Evolutionary conservation across 2,329 filamentous ascomycete genomes (phyloP).

Genomic region (Calycina marina): DNA sequence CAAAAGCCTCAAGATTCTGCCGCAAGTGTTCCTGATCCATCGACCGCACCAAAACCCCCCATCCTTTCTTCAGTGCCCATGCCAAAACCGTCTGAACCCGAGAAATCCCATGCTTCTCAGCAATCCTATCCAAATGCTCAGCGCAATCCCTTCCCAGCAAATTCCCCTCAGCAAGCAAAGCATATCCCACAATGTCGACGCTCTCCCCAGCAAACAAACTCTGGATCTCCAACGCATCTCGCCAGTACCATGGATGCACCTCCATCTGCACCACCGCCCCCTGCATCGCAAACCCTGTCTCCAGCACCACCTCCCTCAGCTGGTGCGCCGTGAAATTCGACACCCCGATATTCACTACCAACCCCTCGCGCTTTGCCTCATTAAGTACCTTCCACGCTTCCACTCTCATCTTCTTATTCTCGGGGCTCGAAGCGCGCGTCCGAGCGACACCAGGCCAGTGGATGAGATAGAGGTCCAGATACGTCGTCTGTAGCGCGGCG

Average conservation of each 20-base stretch:
- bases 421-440: constrained; percentile 34
- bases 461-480: constrained; percentile 54
- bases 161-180: constrained; percentile 13
- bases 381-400: constrained; percentile 61
- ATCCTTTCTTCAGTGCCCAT: constrained; percentile 9
- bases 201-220: constrained; percentile 5
- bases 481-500: constrained; percentile 41
- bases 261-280: constrained; percentile 71
- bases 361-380: constrained; percentile 49
- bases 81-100: constrained; percentile 9
- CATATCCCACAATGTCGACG: constrained; percentile 8
- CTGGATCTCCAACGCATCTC: constrained; percentile 11
- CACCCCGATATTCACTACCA: constrained; percentile 65
- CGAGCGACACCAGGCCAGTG: constrained; percentile 42
- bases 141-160: constrained; percentile 5
- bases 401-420: constrained; percentile 32
- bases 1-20: constrained; percentile 3
- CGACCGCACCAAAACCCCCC: constrained; percentile 8
- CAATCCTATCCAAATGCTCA: constrained; percentile 4
- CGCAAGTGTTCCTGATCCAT: constrained; percentile 5
- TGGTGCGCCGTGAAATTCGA: constrained; percentile 73
- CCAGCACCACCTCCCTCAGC: constrained; percentile 57
- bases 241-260: constrained; percentile 43
- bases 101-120: constrained; percentile 3
- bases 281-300: constrained; percentile 32